Evolutionary conservation across 208 protist species (phyloP).

Genomic region (Leishmania aethiopica): DNA sequence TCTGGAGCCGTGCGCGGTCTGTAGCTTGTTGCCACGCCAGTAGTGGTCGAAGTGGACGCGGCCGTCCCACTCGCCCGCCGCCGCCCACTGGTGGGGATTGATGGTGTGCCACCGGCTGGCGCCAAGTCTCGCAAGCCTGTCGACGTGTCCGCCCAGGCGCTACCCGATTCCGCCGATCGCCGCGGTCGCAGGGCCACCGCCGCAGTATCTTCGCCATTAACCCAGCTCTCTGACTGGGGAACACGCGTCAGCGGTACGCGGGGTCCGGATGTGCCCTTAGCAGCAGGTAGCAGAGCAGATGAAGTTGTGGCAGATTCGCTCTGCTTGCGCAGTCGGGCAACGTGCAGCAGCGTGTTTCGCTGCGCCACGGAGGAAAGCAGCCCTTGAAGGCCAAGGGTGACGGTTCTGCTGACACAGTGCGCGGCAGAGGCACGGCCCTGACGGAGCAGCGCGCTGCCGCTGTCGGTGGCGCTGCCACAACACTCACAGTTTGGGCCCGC

Average conservation of each 20-base stretch:
- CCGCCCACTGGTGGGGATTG: neutral
- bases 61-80: neutral
- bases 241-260: conserved; percentile 33
- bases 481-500: neutral
- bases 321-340: conserved; percentile 1
- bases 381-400: conserved; percentile 6
- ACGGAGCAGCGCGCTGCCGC: neutral
- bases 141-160: conserved; percentile 11
- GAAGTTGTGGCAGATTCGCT: neutral
- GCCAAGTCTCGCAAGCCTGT: conserved; percentile 11
- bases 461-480: neutral
- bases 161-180: neutral
- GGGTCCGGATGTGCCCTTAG: neutral
- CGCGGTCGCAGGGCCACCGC: neutral
- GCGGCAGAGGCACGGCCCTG: neutral
- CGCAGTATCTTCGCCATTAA: conserved; percentile 1
- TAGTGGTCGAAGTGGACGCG: neutral
- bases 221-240: conserved; percentile 26
- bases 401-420: neutral
- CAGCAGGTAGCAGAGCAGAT: neutral
- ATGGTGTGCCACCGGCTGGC: neutral
- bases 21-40: neutral
- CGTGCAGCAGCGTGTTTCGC: conserved; percentile 12
- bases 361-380: conserved; percentile 12
- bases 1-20: conserved; percentile 11